Conservation (phyloP, 1,284 basidiomycete genomes). For the Ceratobasidium sp. region DNA sequence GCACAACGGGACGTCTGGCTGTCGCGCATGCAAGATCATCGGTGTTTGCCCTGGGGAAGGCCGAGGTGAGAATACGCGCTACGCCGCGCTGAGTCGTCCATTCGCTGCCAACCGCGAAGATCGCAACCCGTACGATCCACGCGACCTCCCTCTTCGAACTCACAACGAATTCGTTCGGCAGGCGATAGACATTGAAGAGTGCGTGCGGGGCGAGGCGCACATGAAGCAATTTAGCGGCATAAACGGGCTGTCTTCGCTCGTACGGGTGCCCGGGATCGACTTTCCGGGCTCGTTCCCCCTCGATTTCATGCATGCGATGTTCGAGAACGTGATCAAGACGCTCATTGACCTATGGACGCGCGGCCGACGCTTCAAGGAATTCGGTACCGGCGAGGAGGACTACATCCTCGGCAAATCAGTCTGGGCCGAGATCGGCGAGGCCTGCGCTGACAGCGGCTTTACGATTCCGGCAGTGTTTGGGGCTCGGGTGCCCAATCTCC, state of each 20-base stretch:
- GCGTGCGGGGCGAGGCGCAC: not conserved
- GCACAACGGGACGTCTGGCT: constrained; percentile 43
- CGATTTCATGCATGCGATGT: constrained; percentile 50
- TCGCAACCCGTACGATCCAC: not conserved
- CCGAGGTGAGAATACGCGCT: not conserved
- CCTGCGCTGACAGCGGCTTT: constrained; percentile 53
- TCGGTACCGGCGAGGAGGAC: constrained; percentile 4
- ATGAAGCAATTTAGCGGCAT: constrained; percentile 33
- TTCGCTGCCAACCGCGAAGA: not conserved
- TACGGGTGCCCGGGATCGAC: constrained; percentile 10
- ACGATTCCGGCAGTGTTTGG: constrained; percentile 62
- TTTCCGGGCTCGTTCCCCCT: constrained; percentile 47
- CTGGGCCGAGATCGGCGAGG: constrained; percentile 60
- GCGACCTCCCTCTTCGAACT: constrained; percentile 36
- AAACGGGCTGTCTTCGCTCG: constrained; percentile 39
- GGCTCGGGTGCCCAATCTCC: constrained; percentile 58
- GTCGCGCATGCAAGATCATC: constrained; percentile 45
- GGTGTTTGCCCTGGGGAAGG: constrained; percentile 1
- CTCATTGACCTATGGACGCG: constrained; percentile 46
- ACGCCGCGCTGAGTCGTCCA: constrained; percentile 37
- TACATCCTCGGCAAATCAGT: constrained; percentile 47
- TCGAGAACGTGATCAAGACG: constrained; percentile 46
- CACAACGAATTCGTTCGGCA: constrained; percentile 6
- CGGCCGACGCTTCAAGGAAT: not conserved
- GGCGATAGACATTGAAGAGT: not conserved